Evolutionary conservation across 2,329 filamentous ascomycete species (phyloP).

Genomic region (Aquanectria penicillioides): DNA sequence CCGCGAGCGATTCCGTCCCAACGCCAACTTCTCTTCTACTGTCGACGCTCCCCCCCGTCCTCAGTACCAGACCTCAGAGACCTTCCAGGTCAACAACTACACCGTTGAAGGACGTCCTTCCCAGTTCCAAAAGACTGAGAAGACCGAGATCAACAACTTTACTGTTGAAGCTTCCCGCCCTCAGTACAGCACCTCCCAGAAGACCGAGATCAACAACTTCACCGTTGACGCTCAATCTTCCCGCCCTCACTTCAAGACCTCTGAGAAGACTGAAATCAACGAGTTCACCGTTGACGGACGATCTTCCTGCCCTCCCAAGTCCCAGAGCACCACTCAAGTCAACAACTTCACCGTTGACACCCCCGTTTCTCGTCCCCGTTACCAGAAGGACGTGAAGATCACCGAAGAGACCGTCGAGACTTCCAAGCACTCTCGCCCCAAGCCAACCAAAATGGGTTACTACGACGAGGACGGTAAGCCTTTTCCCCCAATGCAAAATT

Average conservation of each 20-base stretch:
- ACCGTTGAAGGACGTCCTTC: slow-evolving; percentile 41
- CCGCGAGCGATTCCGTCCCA: slow-evolving; percentile 68
- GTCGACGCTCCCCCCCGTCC: slow-evolving; percentile 47
- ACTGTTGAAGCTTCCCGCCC: slow-evolving; percentile 20
- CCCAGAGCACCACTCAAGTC: slow-evolving; percentile 30
- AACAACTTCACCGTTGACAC: slow-evolving; percentile 46
- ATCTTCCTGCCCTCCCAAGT: slow-evolving; percentile 18
- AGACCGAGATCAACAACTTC: slow-evolving; percentile 36
- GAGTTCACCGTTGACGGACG: slow-evolving; percentile 27
- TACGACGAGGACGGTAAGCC: slow-evolving; percentile 70
- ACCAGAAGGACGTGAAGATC: slow-evolving; percentile 67
- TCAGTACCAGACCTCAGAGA: slow-evolving; percentile 43
- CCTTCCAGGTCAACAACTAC: slow-evolving; percentile 42
- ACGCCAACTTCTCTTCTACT: slow-evolving; percentile 51
- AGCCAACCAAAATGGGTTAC: slow-evolving; percentile 70
- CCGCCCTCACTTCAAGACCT: slow-evolving; percentile 20
- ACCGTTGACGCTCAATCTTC: slow-evolving; percentile 22
- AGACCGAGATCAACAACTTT: slow-evolving; percentile 25
- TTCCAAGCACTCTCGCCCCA: slow-evolving; percentile 53
- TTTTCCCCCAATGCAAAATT: too few relatives aligned
- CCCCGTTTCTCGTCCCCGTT: slow-evolving; percentile 54
- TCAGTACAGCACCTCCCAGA: slow-evolving; percentile 34
- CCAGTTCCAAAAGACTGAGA: slow-evolving; percentile 30
- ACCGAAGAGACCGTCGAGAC: slow-evolving; percentile 74
- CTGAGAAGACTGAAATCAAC: slow-evolving; percentile 26